Base-by-base conservation (phyloP, 1,139 yeast species). In the Meyerozyma carpophila region DNA sequence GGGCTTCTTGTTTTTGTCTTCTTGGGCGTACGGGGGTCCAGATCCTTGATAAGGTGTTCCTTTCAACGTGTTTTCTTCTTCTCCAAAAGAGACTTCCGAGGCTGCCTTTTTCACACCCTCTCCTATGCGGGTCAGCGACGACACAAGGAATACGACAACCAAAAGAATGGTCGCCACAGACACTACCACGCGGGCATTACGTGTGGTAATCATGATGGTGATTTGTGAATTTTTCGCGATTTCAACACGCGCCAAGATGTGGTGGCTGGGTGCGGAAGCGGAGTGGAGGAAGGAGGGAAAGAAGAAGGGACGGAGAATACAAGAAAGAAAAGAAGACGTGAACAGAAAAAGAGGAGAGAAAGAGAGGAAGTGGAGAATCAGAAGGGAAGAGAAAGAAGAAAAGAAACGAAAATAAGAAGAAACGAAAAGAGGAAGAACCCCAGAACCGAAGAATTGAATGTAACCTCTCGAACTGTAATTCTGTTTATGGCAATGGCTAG, bases 141-240 rank as follows among this genome's bases (percentile, higher is more conserved):
- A 49, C 24, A 65, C 64, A 41, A 72, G 62, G 49, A 70, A 64
- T n/a, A 63, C 62, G 34, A 70, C 61, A 32, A 71, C 55, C 37
- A 63, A 57, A 43, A 72, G 56, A 16, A 71, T 53, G 21, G 69
- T 68, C 43, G 68, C 51, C 11, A 66, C 63, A 5, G 70, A 65
- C 4, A 68, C 52, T 16, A 65, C 45, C 45, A 71, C 62, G 41
- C 77, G 65, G 39, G 68, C 46, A 50, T 68, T 66, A 45, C 75
- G 65, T 25, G 70, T 65, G 47, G 65, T 59, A 46, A 68, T 49
- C 71, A 69, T 62, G 37, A n/a, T 43, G 38, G 34, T 36, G 39
- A 31, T 27, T 13, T 7, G 5, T n/a, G 14, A 31, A n/a, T 31
- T 31, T 31, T 31, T 31, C 34, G 34, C 34, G 34, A 31, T n/a